Evolutionary conservation across 2,329 filamentous ascomycete species (phyloP).

Genomic region (Epichloe sibirici): DNA sequence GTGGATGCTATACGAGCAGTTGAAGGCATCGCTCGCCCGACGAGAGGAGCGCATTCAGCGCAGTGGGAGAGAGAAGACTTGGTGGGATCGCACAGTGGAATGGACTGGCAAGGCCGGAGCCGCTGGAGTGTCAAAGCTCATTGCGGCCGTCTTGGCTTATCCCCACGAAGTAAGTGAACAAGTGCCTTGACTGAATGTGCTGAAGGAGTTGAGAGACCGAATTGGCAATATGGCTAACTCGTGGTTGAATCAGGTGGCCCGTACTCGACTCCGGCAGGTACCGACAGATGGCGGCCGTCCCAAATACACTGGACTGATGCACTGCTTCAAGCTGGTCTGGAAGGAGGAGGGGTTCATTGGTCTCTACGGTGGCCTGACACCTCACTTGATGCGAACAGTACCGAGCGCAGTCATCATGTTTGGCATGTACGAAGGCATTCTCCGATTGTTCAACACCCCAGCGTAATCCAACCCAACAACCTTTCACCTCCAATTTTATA

Average conservation of each 20-base stretch:
- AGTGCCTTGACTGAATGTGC: neutral
- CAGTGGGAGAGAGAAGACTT: conserved; percentile 50
- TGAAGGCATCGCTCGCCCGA: conserved; percentile 61
- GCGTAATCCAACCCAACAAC: conserved; percentile 12
- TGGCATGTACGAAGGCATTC: conserved; percentile 62
- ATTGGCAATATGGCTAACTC: neutral
- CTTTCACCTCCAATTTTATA: neutral
- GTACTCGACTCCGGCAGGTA: conserved; percentile 74
- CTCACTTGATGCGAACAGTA: conserved; percentile 81
- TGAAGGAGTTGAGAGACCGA: too few relatives aligned
- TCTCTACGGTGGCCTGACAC: conserved; percentile 82
- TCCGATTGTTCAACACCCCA: conserved; percentile 32
- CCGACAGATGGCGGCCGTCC: conserved; percentile 58
- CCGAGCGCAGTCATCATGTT: conserved; percentile 95
- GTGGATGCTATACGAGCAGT: conserved; percentile 88
- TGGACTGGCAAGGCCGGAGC: conserved; percentile 71
- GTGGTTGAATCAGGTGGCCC: conserved; percentile 45
- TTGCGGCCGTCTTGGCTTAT: conserved; percentile 77
- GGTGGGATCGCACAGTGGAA: conserved; percentile 63
- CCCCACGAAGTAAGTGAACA: conserved; percentile 66
- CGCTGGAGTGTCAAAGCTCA: conserved; percentile 73
- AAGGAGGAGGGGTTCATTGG: conserved; percentile 78
- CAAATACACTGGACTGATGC: conserved; percentile 80
- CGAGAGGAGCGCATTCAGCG: conserved; percentile 46
- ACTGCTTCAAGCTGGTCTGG: conserved; percentile 81